Percentiles rank a stretch among this genome's conserved stretches.
Conservation (phyloP, 352 stramenopile species). For the Saprolegnia diclina region DNA sequence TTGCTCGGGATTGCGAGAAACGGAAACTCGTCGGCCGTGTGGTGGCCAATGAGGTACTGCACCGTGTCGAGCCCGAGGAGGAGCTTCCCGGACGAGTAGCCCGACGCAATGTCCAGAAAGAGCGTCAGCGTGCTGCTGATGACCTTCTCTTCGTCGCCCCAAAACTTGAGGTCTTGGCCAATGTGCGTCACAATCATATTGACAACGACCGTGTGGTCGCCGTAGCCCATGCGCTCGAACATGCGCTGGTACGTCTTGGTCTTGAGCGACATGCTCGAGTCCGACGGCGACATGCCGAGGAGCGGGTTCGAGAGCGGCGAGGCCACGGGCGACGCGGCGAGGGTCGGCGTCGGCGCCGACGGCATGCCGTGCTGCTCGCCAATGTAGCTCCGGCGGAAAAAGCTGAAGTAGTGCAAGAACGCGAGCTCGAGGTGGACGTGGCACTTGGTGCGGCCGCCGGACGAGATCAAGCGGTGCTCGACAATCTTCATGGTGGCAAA, state of each 20-base stretch:
- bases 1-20: slow-evolving; percentile 93
- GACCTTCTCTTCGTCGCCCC: slow-evolving; percentile 94
- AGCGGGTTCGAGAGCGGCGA: slow-evolving; percentile 43
- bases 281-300: slow-evolving; percentile 54
- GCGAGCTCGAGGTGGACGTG: slow-evolving; percentile 93
- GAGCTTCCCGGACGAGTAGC: slow-evolving; percentile 96
- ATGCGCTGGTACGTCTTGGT: slow-evolving; percentile 95
- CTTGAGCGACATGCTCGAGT: slow-evolving; percentile 81
- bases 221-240: slow-evolving; percentile 96
- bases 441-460: slow-evolving; percentile 72
- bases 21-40: slow-evolving; percentile 96
- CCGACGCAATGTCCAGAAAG: slow-evolving; percentile 96
- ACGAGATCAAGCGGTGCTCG: slow-evolving; percentile 91
- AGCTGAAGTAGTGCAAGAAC: slow-evolving; percentile 96
- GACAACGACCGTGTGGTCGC: slow-evolving; percentile 95
- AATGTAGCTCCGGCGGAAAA: slow-evolving; percentile 89
- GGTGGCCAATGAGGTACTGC: slow-evolving; percentile 95
- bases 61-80: slow-evolving; percentile 95
- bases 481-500: slow-evolving; percentile 95
- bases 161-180: slow-evolving; percentile 99
- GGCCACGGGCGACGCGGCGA: slow-evolving; percentile 37
- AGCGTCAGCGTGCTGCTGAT: slow-evolving; percentile 94
- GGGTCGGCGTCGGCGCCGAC: slow-evolving; percentile 36
- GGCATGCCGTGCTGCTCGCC: slow-evolving; percentile 87
- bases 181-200: slow-evolving; percentile 99